These are phyloP conservation scores for Tolypocladium amazonense DNA, from an alignment of 2,329 filamentous ascomycete genomes.

Conservation along the genomic window DNA sequence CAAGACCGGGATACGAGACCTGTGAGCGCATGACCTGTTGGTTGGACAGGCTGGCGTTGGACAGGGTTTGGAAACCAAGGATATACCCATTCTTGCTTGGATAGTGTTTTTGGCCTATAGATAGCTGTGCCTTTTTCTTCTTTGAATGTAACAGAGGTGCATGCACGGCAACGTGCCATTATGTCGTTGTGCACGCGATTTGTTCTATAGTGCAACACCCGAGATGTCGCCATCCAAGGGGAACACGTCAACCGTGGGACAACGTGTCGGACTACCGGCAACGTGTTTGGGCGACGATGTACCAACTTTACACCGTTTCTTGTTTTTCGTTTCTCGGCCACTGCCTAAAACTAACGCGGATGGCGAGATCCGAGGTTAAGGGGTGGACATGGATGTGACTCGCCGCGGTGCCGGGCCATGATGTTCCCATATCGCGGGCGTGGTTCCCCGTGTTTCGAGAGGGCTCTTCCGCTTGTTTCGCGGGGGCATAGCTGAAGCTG, in stretches of 20 bases:
- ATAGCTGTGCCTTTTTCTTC: background rate
- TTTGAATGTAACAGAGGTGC: background rate
- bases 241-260: background rate
- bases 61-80: background rate
- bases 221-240: background rate
- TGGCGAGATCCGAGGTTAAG: background rate
- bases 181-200: background rate
- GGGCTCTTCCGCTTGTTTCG: background rate
- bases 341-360: background rate
- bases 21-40: background rate
- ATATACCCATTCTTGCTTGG: background rate
- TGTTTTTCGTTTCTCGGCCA: background rate
- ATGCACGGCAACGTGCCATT: background rate
- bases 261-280: background rate
- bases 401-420: background rate
- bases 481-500: background rate
- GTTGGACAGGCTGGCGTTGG: background rate
- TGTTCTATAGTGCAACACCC: background rate
- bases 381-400: background rate
- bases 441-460: background rate
- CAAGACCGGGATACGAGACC: background rate
- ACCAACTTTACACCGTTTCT: background rate
- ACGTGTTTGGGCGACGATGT: background rate
- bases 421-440: background rate
- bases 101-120: background rate